Evolutionary conservation across 495 filamentous ascomycete genomes (phyloP).

Genomic region (Melanomma pulvis-pyrius): DNA sequence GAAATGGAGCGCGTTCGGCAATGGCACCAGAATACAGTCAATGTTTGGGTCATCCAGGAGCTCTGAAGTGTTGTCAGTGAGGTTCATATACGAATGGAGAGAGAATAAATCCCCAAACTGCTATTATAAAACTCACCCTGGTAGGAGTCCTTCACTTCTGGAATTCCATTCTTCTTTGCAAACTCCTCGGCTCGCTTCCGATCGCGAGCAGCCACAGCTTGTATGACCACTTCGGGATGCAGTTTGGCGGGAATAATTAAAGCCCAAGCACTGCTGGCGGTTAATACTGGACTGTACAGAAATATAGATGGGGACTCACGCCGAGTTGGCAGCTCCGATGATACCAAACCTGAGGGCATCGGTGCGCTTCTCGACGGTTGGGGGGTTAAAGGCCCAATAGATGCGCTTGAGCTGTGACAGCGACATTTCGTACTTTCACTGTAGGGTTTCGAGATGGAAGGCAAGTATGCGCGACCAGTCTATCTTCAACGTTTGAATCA

Average conservation of each 20-base stretch:
- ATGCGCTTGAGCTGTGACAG: background rate
- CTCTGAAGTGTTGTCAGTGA: conserved; percentile 20
- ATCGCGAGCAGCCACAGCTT: conserved; percentile 62
- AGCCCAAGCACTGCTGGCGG: conserved; percentile 48
- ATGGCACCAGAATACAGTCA: conserved; percentile 54
- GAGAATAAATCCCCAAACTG: background rate
- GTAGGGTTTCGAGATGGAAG: too few species aligned
- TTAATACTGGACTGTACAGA: background rate
- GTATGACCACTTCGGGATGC: conserved; percentile 62
- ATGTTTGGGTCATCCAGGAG: conserved; percentile 57
- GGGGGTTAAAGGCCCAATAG: conserved; percentile 33
- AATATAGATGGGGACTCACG: conserved; percentile 37
- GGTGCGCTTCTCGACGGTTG: conserved; percentile 40
- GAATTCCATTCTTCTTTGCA: conserved; percentile 61
- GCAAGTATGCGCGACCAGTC: too few species aligned
- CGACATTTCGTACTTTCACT: background rate
- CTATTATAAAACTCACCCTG: conserved; percentile 26
- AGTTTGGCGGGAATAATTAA: conserved; percentile 58
- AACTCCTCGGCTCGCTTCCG: conserved; percentile 54
- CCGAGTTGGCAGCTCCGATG: conserved; percentile 52
- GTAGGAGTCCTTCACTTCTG: conserved; percentile 53
- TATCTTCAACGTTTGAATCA: too few species aligned
- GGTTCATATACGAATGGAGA: background rate
- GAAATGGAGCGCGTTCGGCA: conserved; percentile 56
- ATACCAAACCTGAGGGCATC: conserved; percentile 52